phyloP scores from a whole-genome alignment of 2,329 filamentous ascomycete genomes.

The Alternaria sp. region DNA sequence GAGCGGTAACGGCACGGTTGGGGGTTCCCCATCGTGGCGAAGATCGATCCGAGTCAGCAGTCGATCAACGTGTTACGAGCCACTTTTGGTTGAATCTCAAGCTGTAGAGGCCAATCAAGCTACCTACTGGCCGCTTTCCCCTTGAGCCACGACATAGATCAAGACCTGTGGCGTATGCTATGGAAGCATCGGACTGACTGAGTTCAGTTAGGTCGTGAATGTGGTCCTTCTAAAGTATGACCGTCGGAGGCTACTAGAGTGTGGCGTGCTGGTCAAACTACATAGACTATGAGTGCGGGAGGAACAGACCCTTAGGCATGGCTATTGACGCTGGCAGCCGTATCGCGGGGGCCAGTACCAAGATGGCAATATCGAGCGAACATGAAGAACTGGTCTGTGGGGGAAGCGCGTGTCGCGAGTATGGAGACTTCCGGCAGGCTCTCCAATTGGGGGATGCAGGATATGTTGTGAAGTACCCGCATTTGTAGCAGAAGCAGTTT shows the following conservation, averaged over 20 bases:
- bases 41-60: constrained; percentile 1
- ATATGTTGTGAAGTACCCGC: not conserved
- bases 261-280: not conserved
- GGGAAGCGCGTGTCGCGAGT: constrained; percentile 4
- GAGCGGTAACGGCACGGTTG: constrained; percentile 8
- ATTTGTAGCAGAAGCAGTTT: not conserved
- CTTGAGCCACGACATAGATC: not conserved
- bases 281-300: not conserved
- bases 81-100: not conserved
- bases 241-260: not conserved
- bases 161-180: not conserved
- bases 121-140: not conserved
- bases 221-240: not conserved
- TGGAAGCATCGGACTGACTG: not conserved
- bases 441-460: not conserved
- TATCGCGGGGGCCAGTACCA: not conserved
- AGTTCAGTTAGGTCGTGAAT: not conserved
- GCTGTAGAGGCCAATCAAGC: not conserved
- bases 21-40: constrained; percentile 1
- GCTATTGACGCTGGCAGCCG: not conserved
- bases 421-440: not conserved
- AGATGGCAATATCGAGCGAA: not conserved
- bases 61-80: not conserved
- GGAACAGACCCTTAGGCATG: not conserved
- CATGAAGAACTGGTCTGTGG: not conserved